Evolutionary conservation across 768 basidiomycete species (phyloP), one percentile per base, ranked within the genome.

Genomic region (Rhodotorula toruloides): DNA sequence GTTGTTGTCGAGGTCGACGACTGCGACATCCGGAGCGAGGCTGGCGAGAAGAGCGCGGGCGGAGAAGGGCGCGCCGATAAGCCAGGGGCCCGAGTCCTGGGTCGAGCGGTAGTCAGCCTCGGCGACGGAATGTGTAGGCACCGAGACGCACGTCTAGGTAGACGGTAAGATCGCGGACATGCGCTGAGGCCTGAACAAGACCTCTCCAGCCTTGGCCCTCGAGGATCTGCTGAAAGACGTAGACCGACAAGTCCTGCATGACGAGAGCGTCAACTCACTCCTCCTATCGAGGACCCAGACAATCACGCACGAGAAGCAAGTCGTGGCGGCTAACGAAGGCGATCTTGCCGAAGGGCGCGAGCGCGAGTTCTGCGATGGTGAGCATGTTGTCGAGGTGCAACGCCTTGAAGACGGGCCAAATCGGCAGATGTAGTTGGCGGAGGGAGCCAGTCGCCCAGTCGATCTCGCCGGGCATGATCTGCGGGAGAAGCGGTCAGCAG

Each of bases 341-440:
- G 57, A 96, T 81, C 32, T 89, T 85, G 19, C 91, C 91, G 6
- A 90, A 89, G 19, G 90, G 90, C 21, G 90, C 85, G 53, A 93
- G 80, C 9, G 90, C 91, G 73, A 77, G 74, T 67, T 98, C 93
- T 75, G 90, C 91, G 62, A 90, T 87, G 12, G 90, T 91, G 66
- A 98, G 79, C 67, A 98, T 88, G 72, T 94, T 92, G 76, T 96
- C 93, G 61, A 94, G 85, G 73, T 91, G 91, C 65, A 97, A 78
- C 65, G 87, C 88, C 76, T 91, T 88, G 82, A 97, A 96, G 55
- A 98, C 76, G 3, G 93, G 93, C 91, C 91, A 98, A 84, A 96
- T 89, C 44, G 91, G 91, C 75, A 93, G 54, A 52, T 72, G 53
- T 36, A 46, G 57, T 25, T 54, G 36, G 3, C 34, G 25, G 4